Percentiles rank a stretch among this genome's conserved stretches.
phyloP scores from a whole-genome alignment of 257 asterid genomes.

The Voacanga thouarsii region DNA sequence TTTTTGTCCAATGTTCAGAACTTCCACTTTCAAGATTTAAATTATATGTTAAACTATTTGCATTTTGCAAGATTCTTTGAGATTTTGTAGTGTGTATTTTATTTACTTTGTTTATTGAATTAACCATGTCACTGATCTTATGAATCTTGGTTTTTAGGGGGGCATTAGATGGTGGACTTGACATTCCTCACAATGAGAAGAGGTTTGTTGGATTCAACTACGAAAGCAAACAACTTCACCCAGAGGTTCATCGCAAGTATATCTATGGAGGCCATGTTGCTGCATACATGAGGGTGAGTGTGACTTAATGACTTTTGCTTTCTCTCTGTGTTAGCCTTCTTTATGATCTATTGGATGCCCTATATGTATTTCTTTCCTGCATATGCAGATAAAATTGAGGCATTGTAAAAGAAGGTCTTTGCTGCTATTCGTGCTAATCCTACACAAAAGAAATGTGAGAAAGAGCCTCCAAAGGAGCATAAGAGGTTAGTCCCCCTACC shows the following conservation, averaged over 20 bases:
- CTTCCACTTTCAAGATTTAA: background rate
- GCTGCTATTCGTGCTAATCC: slow-evolving; percentile 62
- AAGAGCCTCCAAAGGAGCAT: slow-evolving; percentile 44
- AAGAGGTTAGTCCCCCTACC: slow-evolving; percentile 34
- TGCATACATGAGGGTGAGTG: slow-evolving; percentile 55
- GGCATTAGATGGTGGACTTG: slow-evolving; percentile 75
- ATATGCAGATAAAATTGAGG: slow-evolving; percentile 50
- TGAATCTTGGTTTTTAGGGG: slow-evolving; percentile 42
- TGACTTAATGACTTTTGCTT: background rate
- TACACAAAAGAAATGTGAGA: slow-evolving; percentile 36
- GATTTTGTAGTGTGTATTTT: background rate
- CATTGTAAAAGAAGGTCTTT: slow-evolving; percentile 70
- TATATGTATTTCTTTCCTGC: background rate
- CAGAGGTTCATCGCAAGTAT: slow-evolving; percentile 67
- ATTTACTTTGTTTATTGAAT: background rate
- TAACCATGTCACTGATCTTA: background rate
- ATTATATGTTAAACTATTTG: background rate
- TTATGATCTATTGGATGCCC: background rate
- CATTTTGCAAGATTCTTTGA: background rate
- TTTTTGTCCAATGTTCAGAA: background rate
- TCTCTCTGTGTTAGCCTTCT: background rate
- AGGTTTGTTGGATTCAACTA: slow-evolving; percentile 73
- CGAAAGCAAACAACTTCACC: slow-evolving; percentile 61
- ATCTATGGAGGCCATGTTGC: slow-evolving; percentile 74
- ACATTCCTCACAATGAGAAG: slow-evolving; percentile 79